These are phyloP conservation scores for Rhizopogon vesiculosus DNA, from an alignment of 768 basidiomycete genomes.

Conservation along the genomic window DNA sequence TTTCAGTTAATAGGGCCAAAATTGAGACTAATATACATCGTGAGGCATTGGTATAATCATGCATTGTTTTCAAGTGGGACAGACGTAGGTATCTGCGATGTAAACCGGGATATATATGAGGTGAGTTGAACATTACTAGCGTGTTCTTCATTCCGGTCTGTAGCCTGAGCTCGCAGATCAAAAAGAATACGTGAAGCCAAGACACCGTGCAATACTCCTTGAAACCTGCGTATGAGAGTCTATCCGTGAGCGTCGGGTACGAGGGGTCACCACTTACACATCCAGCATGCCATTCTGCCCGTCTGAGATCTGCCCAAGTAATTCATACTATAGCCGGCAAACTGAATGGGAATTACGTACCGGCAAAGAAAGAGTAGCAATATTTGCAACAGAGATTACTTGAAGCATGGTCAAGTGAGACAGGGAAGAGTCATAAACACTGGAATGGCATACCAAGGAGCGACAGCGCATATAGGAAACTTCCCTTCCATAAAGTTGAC, in stretches of 20 bases:
- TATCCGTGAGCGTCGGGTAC: not conserved
- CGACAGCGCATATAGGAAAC: constrained; percentile 7
- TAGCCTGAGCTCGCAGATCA: not conserved
- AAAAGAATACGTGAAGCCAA: constrained; percentile 11
- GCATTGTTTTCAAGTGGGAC: not conserved
- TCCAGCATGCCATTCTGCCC: constrained; percentile 6
- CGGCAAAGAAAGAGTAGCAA: constrained; percentile 4
- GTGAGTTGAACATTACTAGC: too few species aligned
- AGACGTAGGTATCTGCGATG: not conserved
- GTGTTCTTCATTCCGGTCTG: not conserved
- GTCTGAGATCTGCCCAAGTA: not conserved
- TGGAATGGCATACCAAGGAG: constrained; percentile 1
- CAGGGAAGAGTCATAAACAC: not conserved
- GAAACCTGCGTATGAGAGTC: not conserved
- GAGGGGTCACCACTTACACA: constrained; percentile 3
- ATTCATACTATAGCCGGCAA: not conserved
- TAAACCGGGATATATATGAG: not conserved
- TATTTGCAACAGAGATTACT: constrained; percentile 6
- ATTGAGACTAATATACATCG: not conserved
- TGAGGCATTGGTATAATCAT: constrained; percentile 5
- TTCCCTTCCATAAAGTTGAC: constrained; percentile 2
- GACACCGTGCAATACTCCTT: constrained; percentile 8
- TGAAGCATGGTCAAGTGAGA: not conserved
- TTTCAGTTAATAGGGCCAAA: too few species aligned
- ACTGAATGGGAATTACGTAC: constrained; percentile 1